phyloP scores from a whole-genome alignment of 2,329 filamentous ascomycete genomes.

The Claviceps spartinae region DNA sequence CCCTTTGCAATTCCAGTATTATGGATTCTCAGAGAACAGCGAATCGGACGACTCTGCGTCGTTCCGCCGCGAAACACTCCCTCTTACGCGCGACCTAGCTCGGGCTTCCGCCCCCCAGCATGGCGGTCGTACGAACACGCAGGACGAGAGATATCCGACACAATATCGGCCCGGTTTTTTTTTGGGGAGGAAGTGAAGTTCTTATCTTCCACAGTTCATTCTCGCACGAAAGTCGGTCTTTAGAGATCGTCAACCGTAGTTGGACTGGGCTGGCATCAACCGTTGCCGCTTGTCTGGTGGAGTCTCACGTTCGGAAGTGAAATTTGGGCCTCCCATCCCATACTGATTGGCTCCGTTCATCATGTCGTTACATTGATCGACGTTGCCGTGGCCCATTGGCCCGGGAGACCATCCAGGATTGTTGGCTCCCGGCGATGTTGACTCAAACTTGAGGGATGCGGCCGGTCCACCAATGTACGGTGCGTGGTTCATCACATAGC shows the following conservation, averaged over 20 bases:
- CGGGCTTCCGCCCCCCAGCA: background rate
- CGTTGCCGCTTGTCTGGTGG: constrained; percentile 40
- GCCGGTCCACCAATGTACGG: constrained; percentile 22
- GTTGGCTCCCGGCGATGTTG: constrained; percentile 33
- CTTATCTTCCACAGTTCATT: background rate
- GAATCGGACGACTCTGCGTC: background rate
- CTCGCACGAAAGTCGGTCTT: background rate
- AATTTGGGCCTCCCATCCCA: constrained; percentile 19
- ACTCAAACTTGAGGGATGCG: constrained; percentile 34
- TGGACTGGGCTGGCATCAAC: constrained; percentile 29
- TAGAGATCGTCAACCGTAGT: constrained; percentile 21
- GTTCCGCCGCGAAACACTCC: background rate
- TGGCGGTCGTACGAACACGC: background rate
- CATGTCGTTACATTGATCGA: constrained; percentile 34
- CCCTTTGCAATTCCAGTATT: background rate
- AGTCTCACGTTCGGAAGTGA: constrained; percentile 25
- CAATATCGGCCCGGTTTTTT: background rate
- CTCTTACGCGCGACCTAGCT: background rate
- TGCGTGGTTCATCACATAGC: constrained; percentile 20
- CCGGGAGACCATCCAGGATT: constrained; percentile 38
- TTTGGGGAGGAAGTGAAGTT: background rate
- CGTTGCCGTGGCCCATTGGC: constrained; percentile 32
- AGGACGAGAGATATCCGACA: background rate
- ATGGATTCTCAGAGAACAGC: background rate
- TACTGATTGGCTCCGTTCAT: constrained; percentile 28